Base-by-base conservation (phyloP, 768 basidiomycete genomes). In the Leccinum pellstonianum region DNA sequence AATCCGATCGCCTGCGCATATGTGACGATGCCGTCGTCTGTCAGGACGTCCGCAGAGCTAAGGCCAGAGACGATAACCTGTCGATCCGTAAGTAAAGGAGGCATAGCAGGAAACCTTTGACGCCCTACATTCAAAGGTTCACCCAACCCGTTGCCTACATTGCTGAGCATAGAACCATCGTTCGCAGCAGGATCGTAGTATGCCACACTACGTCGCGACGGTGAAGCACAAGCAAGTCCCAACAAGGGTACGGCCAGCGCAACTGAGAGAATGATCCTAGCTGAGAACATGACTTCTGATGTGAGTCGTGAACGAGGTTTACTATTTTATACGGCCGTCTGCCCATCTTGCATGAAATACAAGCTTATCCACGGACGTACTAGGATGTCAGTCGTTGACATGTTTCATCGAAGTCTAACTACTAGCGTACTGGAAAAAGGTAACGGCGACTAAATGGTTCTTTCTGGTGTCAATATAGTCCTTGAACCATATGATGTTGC, bases 1-100 rank as follows among this genome's bases (percentile, higher is more conserved):
- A 86, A 87, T n/a, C 85, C 86, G 59, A 88, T 80, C 4, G 86
- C 79, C 21, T 68, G 75, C 1, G 84, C 86, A 66, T 78, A 88
- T 64, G 85, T 86, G 33, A 83, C 38, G 55, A 87, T 70, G 1
- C 87, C 86, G 37, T 70, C 62, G 58, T 83, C 77, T 1, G 81
- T 85, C 54, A 87, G 80, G 23, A 88, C 83, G 1, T 52, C 75
- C 3, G 83, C 70, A 5, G 84, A 86, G 61, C 86, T 88, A 47
- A 81, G 68, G 1, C 81, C 86, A 5, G 87, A 89, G 57, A 89
- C 80, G 60, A 90, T 86, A 43, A 88, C 77, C 80, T 81, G 48
- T 23, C 3, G 3, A 19, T 25, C 12, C 9, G n/a, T 43, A n/a
- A 43, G 41, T 35, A 49, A 17, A 31, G 52, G 21, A 41, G 35